These are phyloP conservation scores for Starmerella scarabaei DNA, from an alignment of 805 yeast species.

Conservation along the genomic window DNA sequence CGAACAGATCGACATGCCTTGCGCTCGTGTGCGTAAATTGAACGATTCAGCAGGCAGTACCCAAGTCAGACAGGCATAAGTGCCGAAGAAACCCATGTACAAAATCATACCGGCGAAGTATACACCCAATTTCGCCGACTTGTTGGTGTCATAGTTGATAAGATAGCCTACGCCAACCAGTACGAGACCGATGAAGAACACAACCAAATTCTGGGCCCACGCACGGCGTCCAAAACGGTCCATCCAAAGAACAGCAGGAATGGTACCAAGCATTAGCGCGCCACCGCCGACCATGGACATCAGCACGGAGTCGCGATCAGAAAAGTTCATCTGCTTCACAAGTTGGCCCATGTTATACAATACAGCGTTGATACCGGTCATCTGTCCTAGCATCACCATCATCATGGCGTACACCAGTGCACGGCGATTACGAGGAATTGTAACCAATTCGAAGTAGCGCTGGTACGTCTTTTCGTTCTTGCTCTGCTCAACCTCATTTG, in stretches of 20 bases:
- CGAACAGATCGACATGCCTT: constrained; percentile 50
- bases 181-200: constrained; percentile 48
- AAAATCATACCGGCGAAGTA: constrained; percentile 50
- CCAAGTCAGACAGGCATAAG: constrained; percentile 56
- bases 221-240: constrained; percentile 34
- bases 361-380: constrained; percentile 56
- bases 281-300: constrained; percentile 65
- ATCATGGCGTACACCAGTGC: constrained; percentile 45
- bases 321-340: constrained; percentile 44
- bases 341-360: constrained; percentile 52
- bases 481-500: constrained; percentile 30
- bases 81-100: constrained; percentile 54
- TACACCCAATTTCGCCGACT: constrained; percentile 42
- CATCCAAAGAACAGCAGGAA: constrained; percentile 45
- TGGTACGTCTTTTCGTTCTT: constrained; percentile 30
- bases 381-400: constrained; percentile 37
- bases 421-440: constrained; percentile 46
- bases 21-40: constrained; percentile 44
- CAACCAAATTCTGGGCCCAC: constrained; percentile 47
- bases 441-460: constrained; percentile 40
- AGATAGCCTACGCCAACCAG: constrained; percentile 48
- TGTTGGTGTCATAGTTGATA: constrained; percentile 30
- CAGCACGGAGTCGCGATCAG: constrained; percentile 39
- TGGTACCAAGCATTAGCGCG: constrained; percentile 46
- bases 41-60: constrained; percentile 55